Conservation (phyloP, 2,329 filamentous ascomycete genomes). For the Penicillium sp. region DNA sequence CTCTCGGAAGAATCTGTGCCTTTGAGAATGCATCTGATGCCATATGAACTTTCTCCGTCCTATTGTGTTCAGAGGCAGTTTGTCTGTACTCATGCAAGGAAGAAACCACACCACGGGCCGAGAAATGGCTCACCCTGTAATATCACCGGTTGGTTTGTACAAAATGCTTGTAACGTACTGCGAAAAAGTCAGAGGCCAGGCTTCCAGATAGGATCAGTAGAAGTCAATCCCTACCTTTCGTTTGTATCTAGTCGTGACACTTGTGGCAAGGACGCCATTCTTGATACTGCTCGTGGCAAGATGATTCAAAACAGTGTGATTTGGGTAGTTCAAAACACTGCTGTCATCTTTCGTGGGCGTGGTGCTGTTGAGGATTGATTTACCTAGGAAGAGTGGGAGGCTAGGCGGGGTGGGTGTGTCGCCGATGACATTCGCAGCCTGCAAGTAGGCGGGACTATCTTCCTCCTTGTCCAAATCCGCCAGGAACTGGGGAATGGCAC, state of each 20-base stretch:
- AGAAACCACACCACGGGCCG: background rate
- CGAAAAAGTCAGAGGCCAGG: slow-evolving; percentile 12
- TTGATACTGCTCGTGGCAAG: slow-evolving; percentile 97
- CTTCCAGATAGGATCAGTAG: background rate
- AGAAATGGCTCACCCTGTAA: slow-evolving; percentile 28
- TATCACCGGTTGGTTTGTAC: slow-evolving; percentile 75
- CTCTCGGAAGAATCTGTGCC: too few relatives aligned
- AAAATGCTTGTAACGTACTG: slow-evolving; percentile 94
- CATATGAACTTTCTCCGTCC: background rate
- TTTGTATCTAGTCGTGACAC: slow-evolving; percentile 95
- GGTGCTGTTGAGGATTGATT: slow-evolving; percentile 88
- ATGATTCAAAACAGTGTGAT: slow-evolving; percentile 95
- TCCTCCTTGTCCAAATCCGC: slow-evolving; percentile 80
- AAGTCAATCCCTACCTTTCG: slow-evolving; percentile 58
- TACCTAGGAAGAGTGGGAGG: slow-evolving; percentile 85
- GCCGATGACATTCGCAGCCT: slow-evolving; percentile 70
- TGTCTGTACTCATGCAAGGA: background rate
- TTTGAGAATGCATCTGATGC: too few relatives aligned
- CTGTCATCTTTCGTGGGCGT: slow-evolving; percentile 97
- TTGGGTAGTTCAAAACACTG: slow-evolving; percentile 93
- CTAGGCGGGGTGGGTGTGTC: slow-evolving; percentile 80
- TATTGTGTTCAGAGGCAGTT: background rate
- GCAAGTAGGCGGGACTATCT: slow-evolving; percentile 69
- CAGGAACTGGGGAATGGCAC: slow-evolving; percentile 77
- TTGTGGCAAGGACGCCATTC: slow-evolving; percentile 90